Evolutionary conservation across 2,329 filamentous ascomycete genomes (phyloP).

Genomic region (Gnomoniopsis sp.): DNA sequence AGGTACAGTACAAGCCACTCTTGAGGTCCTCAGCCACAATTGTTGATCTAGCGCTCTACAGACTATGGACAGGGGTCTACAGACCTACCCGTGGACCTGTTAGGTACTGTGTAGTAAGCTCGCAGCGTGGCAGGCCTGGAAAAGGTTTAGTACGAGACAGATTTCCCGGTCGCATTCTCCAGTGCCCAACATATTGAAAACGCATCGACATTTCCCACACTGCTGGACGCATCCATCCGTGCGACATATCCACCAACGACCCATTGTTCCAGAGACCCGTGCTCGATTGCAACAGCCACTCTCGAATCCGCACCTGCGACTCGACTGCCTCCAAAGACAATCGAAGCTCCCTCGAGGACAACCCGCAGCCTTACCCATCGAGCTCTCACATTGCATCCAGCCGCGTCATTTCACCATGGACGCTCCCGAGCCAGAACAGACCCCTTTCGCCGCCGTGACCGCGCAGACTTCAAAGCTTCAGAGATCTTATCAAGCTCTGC

Average conservation of each 20-base stretch:
- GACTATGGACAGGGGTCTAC: no score
- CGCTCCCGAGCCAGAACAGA: constrained; percentile 80
- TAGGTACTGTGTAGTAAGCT: not conserved
- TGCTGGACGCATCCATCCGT: constrained; percentile 14
- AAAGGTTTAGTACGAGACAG: not conserved
- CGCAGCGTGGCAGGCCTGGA: not conserved
- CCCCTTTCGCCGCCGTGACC: constrained; percentile 85
- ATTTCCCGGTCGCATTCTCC: constrained; percentile 4
- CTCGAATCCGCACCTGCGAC: not conserved
- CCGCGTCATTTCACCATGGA: constrained; percentile 60
- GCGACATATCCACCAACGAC: constrained; percentile 6
- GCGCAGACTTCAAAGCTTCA: constrained; percentile 76
- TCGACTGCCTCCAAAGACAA: not conserved
- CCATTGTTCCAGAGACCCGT: constrained; percentile 2
- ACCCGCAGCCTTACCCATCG: not conserved
- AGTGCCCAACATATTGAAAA: not conserved
- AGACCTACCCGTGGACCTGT: no score
- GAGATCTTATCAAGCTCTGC: constrained; percentile 89
- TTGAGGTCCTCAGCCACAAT: not conserved
- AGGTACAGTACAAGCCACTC: not conserved
- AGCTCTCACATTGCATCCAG: not conserved
- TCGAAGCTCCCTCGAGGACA: not conserved
- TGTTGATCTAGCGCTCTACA: not conserved
- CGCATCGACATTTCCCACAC: not conserved
- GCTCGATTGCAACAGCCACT: not conserved